Base-by-base conservation (phyloP, 2,329 filamentous ascomycete genomes). In the Fusarium chaquense region DNA sequence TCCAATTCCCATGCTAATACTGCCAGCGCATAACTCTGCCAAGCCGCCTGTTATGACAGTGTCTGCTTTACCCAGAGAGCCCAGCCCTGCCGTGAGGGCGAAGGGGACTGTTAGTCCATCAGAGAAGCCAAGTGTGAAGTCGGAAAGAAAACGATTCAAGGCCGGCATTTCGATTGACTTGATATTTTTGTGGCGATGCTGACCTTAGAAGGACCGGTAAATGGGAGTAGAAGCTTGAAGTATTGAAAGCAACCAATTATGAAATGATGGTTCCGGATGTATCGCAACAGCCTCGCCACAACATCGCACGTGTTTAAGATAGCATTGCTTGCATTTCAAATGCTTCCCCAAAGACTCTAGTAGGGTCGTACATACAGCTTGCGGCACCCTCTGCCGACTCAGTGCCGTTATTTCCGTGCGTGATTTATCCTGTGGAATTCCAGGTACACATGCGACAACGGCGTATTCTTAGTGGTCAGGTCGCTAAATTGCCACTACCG, bases 21-120 rank as follows among this genome's bases (percentile, higher is more conserved):
- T 87, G 4, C 91, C 90, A 0, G 90, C 89, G 64, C 91, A 90
- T 40, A 93, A 82, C 77, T 93, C 91, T 1, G 90, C 90, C 30
- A 92, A 79, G 1, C 91, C 91, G 4, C 89, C 91, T 40, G 89
- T 87, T 24, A 94, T 86, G 56, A 91, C 87, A 0, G 89, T 87
- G 58, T 86, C 85, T 16, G 87, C 86, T 57, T 85, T 83, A 4
- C 88, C 88, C 7, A 91, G 80, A 5, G 85, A 86, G 22, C 86
- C 87, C 6, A 93, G 82, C 4, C 91, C 91, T 2, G 91, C 90
- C 0, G 90, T 93, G 20, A 93, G 81, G 20, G 91, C 91, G 74
- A 93, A 93, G 0, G 91, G 91, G 0, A 93, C 91, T 0, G 91
- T 93, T 63, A 93, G 81, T 15, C 91, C 91, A 79, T 93, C 91